Evolutionary conservation across 495 filamentous ascomycete genomes (phyloP).

Genomic region (Rhypophila decipiens): DNA sequence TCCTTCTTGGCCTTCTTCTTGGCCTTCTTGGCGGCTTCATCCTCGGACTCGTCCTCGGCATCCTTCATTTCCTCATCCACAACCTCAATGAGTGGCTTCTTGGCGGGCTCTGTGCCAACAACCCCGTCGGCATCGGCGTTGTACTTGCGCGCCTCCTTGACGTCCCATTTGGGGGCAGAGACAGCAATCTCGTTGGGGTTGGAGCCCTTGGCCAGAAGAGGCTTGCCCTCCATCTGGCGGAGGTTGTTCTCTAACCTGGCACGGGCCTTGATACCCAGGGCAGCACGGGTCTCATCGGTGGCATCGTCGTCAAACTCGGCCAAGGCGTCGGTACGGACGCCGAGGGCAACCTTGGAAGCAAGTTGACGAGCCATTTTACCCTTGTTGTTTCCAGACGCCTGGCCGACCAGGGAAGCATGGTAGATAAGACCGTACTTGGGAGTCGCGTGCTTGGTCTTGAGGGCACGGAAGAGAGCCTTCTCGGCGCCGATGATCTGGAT

Average conservation of each 20-base stretch:
- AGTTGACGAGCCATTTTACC: constrained; percentile 98
- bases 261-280: constrained; percentile 65
- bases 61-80: constrained; percentile 50
- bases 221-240: constrained; percentile 82
- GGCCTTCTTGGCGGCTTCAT: constrained; percentile 26
- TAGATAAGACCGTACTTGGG: constrained; percentile 99
- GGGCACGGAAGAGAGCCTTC: constrained; percentile 94
- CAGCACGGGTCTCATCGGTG: constrained; percentile 80
- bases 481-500: constrained; percentile 98
- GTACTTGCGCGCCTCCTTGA: constrained; percentile 94
- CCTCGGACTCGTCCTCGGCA: constrained; percentile 28
- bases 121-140: constrained; percentile 90
- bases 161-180: constrained; percentile 66
- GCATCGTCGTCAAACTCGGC: constrained; percentile 66
- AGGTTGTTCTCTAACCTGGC: constrained; percentile 81
- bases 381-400: constrained; percentile 96
- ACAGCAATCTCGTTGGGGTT: constrained; percentile 60
- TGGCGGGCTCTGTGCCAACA: constrained; percentile 59
- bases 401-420: constrained; percentile 92
- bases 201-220: constrained; percentile 66
- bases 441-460: constrained; percentile 99
- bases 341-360: constrained; percentile 84
- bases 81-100: constrained; percentile 48
- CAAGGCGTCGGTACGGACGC: constrained; percentile 87
- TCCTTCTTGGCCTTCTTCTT: constrained; percentile 17